Evolutionary conservation across 2,329 filamentous ascomycete species (phyloP).

Genomic region (Botrytis porri): DNA sequence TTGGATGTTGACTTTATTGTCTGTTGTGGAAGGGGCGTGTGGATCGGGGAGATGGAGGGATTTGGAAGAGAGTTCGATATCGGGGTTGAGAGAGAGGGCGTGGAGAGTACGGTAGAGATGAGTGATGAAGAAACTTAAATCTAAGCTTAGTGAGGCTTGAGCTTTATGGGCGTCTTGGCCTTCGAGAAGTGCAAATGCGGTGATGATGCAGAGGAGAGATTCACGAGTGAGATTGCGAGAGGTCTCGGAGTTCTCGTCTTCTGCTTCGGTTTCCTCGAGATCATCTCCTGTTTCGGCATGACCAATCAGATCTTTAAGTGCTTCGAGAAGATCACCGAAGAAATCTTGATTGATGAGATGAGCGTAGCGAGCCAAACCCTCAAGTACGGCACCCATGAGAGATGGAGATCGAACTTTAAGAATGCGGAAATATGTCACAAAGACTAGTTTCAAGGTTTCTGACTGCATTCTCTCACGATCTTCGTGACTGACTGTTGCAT

Average conservation of each 20-base stretch:
- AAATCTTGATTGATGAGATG: constrained; percentile 99
- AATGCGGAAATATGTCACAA: constrained; percentile 91
- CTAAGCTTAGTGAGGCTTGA: constrained; percentile 76
- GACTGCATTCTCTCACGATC: constrained; percentile 91
- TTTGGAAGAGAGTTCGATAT: constrained; percentile 78
- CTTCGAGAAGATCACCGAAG: constrained; percentile 93
- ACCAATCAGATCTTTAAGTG: constrained; percentile 85
- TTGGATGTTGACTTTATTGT: constrained; percentile 84
- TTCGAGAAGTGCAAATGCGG: constrained; percentile 91
- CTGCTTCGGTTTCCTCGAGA: constrained; percentile 44
- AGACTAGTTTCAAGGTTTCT: constrained; percentile 93
- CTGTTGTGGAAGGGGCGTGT: constrained; percentile 46
- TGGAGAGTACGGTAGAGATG: constrained; percentile 88
- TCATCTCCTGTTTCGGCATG: constrained; percentile 61
- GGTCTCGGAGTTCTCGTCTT: constrained; percentile 50
- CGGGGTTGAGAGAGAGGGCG: constrained; percentile 73
- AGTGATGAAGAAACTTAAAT: constrained; percentile 91
- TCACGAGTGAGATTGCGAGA: constrained; percentile 78
- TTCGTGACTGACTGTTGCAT: constrained; percentile 87
- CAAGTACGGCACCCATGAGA: constrained; percentile 94
- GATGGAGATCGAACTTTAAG: constrained; percentile 77
- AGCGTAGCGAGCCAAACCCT: constrained; percentile 88
- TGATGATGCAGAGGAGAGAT: constrained; percentile 89
- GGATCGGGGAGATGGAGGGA: constrained; percentile 70
- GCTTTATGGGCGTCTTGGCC: constrained; percentile 90